Base-by-base conservation (phyloP, 164 flowering plant genomes). In the Taxillus chinensis region DNA sequence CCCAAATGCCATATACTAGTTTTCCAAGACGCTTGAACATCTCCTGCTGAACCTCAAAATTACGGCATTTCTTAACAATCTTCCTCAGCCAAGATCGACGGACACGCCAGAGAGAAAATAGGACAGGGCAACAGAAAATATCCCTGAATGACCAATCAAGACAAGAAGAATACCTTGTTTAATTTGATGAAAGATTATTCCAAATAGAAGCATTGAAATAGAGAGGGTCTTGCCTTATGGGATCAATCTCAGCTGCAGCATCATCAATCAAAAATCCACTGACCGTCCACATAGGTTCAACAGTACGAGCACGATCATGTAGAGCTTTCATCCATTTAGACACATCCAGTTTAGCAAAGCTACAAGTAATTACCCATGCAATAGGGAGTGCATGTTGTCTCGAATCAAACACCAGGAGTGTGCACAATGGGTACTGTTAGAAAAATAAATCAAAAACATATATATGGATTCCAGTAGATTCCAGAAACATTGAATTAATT, bases 381-480 rank as follows among this genome's bases (percentile, higher is more conserved):
- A 93, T 85, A 50, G 99, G 96, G 42, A 93, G 95, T 64, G 96
- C 95, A 77, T 90, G 97, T 59, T 84, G 91, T 64, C 95, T 84
- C 43, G 99, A 90, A 70, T 93, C 96, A 74, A 93, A 93, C 48
- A 87, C 97, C 65, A 90, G 96, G 67, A 93, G 84, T 7, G 96
- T 85, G 77, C 79, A 90, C 70, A 93, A 70, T 0, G 97, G 97
- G 62, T 93, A 90, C 99, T 90, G 88, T 75, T 64, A 74, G 40
- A 59, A 45, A 64, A 63, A 72, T 40, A 64, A 41, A 60, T 16
- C 27, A 15, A 61, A 60, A 8, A 54, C 41, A 42, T 40, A 43
- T 39, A 61, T 38, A 51, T 62, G 41, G 15, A 8, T 5, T 38
- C 4, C 9, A 39, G 7, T 49, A 13, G n/a, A 2, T 38, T 7